Base-by-base conservation (phyloP, 495 filamentous ascomycete genomes). In the Trypethelium eluteriae region DNA sequence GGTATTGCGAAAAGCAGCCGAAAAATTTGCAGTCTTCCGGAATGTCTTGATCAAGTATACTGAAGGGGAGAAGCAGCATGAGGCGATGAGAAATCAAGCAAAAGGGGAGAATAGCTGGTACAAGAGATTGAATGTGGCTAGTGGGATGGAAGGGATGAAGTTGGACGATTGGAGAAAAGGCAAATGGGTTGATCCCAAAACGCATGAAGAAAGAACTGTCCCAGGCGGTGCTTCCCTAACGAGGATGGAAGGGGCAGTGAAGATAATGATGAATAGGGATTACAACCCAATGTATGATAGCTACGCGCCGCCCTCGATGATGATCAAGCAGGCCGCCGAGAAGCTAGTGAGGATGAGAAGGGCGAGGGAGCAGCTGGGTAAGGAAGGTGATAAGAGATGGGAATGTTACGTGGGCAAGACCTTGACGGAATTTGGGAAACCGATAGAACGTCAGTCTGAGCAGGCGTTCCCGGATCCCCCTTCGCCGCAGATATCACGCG, bases 21-120 rank as follows among this genome's bases (percentile, higher is more conserved):
- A 79, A 65, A 79, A 78, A 66, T 70, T 77, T 32, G 77, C 77
- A 5, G 76, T 79, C 5, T 72, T 79, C 64, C 75, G 75, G 53
- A 78, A 79, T 62, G 65, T 79, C 36, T 67, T 79, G 39, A 76
- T 79, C 68, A 79, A 79, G 63, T 79, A 79, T 66, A 79, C 77
- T 18, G 76, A 78, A 63, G 76, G 77, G 61, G 77, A 79, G 68
- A 68, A 76, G 38, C 66, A 76, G 62, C 77, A 79, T 59, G 67
- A 76, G 25, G 69, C 70, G 62, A 79, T 78, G 75, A 69, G 73
- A 12, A 66, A 69, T 16, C 70, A 71, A 16, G 74, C 76, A 1
- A 67, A 64, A 16, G 75, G 76, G n/a, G 74, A 79, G 69, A 63
- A 79, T 50, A 71, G 69, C 6, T 79, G 76, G 77, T 79, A 78